phyloP scores from a whole-genome alignment of 2,329 filamentous ascomycete species.

The Orbilia ellipsospora region DNA sequence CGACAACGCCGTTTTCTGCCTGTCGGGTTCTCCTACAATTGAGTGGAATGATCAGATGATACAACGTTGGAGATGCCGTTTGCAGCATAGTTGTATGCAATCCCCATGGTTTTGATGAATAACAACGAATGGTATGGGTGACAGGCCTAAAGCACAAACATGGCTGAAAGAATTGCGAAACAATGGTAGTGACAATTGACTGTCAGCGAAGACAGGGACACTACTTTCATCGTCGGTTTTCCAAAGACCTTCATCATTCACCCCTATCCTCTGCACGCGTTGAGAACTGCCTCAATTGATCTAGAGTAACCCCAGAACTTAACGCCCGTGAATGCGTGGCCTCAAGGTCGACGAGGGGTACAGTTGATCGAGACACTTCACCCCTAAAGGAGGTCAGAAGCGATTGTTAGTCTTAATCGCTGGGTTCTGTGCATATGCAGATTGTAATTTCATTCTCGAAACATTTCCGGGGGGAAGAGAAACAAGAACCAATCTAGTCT shows the following conservation, averaged over 20 bases:
- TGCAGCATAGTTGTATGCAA: slow-evolving; percentile 30
- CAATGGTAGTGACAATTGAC: neutral
- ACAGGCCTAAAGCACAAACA: slow-evolving; percentile 9
- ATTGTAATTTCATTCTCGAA: slow-evolving; percentile 30
- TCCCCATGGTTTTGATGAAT: slow-evolving; percentile 32
- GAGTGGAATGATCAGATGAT: slow-evolving; percentile 22
- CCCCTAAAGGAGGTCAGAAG: slow-evolving; percentile 18
- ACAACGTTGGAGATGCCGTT: slow-evolving; percentile 16
- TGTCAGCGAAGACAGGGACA: neutral
- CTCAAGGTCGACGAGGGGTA: slow-evolving; percentile 65
- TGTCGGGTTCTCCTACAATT: slow-evolving; percentile 11
- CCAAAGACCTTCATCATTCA: neutral
- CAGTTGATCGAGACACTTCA: slow-evolving; percentile 58
- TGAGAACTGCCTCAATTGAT: slow-evolving; percentile 67
- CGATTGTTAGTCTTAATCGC: slow-evolving; percentile 6
- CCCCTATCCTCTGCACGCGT: slow-evolving; percentile 56
- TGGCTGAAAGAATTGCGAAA: slow-evolving; percentile 3
- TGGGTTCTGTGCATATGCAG: slow-evolving; percentile 25
- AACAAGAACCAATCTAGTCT: neutral
- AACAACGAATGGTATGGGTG: slow-evolving; percentile 11
- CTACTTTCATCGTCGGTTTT: neutral
- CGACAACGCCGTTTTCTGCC: slow-evolving; percentile 33
- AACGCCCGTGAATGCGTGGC: slow-evolving; percentile 69
- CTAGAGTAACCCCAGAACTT: slow-evolving; percentile 64
- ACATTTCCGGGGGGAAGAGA: slow-evolving; percentile 1